These are phyloP conservation scores for Rhynchosporium secalis DNA, from an alignment of 2,329 filamentous ascomycete genomes.

Conservation along the genomic window DNA sequence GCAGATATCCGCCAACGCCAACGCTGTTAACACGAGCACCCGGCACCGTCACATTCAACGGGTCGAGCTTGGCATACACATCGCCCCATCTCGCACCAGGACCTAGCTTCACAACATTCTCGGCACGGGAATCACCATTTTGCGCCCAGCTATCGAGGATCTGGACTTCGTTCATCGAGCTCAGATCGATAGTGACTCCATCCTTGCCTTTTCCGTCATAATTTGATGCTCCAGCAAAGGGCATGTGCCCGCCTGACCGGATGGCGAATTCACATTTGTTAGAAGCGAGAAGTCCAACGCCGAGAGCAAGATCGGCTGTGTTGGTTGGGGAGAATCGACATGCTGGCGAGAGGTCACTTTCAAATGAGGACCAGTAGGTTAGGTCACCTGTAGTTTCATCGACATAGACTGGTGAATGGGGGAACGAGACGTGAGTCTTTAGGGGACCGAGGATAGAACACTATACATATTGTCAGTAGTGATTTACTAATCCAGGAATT, in stretches of 20 bases:
- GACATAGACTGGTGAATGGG: slow-evolving; percentile 2
- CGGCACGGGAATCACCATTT: slow-evolving; percentile 10
- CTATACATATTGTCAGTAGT: not conserved
- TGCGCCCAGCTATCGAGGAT: slow-evolving; percentile 8
- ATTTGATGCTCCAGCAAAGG: slow-evolving; percentile 23
- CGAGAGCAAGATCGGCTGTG: slow-evolving; percentile 18
- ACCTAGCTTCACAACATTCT: slow-evolving; percentile 22
- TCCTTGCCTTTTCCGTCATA: slow-evolving; percentile 16
- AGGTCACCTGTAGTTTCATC: not conserved
- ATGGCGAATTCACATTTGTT: slow-evolving; percentile 38
- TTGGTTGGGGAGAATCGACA: slow-evolving; percentile 21
- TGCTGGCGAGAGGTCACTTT: slow-evolving; percentile 10
- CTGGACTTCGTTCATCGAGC: slow-evolving; percentile 17
- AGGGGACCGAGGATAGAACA: not conserved
- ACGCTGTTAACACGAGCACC: slow-evolving; percentile 25
- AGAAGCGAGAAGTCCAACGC: slow-evolving; percentile 11
- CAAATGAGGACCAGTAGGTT: slow-evolving; percentile 8
- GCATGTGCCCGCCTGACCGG: slow-evolving; percentile 43
- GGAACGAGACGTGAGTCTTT: not conserved
- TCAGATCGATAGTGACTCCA: slow-evolving; percentile 28
- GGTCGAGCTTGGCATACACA: slow-evolving; percentile 27
- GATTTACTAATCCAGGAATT: too few relatives aligned
- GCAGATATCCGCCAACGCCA: slow-evolving; percentile 42
- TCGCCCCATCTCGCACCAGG: slow-evolving; percentile 27
- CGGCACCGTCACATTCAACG: slow-evolving; percentile 23